Evolutionary conservation across 768 basidiomycete species (phyloP).

Genomic region (Leccinum rimulosum): DNA sequence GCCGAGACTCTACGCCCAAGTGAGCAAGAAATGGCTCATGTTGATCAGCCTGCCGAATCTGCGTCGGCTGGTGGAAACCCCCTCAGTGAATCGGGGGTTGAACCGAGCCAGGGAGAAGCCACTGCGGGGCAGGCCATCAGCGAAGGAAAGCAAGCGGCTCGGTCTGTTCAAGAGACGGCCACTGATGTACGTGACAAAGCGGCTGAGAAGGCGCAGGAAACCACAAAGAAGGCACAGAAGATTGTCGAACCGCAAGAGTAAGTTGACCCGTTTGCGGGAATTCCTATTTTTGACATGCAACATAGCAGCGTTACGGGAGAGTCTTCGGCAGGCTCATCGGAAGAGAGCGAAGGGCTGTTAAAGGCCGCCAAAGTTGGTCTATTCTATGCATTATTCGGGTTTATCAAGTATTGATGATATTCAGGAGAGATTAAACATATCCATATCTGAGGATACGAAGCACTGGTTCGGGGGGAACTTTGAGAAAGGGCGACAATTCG

Average conservation of each 20-base stretch:
- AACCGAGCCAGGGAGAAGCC: slow-evolving; percentile 31
- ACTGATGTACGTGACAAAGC: slow-evolving; percentile 3
- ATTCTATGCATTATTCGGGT: background rate
- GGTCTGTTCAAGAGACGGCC: slow-evolving; percentile 10
- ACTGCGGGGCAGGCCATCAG: slow-evolving; percentile 24
- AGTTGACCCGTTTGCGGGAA: background rate
- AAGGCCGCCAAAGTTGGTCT: slow-evolving; percentile 30
- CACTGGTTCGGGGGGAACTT: slow-evolving; percentile 50
- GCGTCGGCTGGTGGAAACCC: slow-evolving; percentile 50
- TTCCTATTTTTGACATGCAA: background rate
- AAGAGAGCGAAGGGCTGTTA: slow-evolving; percentile 28
- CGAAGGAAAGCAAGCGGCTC: slow-evolving; percentile 16
- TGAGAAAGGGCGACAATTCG: slow-evolving; percentile 61
- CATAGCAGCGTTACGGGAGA: slow-evolving; percentile 27
- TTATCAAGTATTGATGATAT: background rate
- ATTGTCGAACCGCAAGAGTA: slow-evolving; percentile 12
- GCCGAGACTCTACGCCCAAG: slow-evolving; percentile 67
- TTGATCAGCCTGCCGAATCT: slow-evolving; percentile 55
- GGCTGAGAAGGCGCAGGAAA: slow-evolving; percentile 11
- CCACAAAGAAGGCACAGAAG: slow-evolving; percentile 1
- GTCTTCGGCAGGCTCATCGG: slow-evolving; percentile 5
- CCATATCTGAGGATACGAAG: slow-evolving; percentile 65
- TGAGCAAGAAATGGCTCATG: slow-evolving; percentile 54
- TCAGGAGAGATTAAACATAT: slow-evolving; percentile 40
- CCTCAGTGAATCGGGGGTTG: slow-evolving; percentile 37